phyloP scores from a whole-genome alignment of 1,284 basidiomycete genomes.

The Leccinum griseonigrum region DNA sequence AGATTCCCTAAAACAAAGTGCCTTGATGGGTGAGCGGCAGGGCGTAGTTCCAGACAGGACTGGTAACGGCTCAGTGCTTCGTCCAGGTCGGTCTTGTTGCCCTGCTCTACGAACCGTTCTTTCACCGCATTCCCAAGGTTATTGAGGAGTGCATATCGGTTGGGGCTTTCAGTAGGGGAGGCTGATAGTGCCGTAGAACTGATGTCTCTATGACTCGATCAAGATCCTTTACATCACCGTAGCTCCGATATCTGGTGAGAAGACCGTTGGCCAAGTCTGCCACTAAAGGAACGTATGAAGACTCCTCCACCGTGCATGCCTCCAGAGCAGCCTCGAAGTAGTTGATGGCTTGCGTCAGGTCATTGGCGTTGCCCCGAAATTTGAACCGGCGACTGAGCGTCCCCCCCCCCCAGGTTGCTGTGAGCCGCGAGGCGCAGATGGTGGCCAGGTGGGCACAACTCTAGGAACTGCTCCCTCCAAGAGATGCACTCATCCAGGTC shows the following conservation, averaged over 20 bases:
- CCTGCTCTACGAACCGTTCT: constrained; percentile 16
- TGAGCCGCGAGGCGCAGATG: constrained; percentile 10
- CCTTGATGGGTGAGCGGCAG: constrained; percentile 24
- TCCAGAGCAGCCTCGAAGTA: constrained; percentile 15
- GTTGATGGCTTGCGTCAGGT: constrained; percentile 20
- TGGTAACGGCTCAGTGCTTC: constrained; percentile 16
- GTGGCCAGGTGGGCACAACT: constrained; percentile 8
- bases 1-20: constrained; percentile 18
- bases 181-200: constrained; percentile 12
- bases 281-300: constrained; percentile 16
- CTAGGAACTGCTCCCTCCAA: constrained; percentile 7
- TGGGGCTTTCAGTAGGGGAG: constrained; percentile 4
- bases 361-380: constrained; percentile 9
- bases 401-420: constrained; percentile 7
- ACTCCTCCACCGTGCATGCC: constrained; percentile 11
- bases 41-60: constrained; percentile 22
- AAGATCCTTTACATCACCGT: constrained; percentile 23
- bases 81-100: constrained; percentile 22
- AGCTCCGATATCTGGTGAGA: constrained; percentile 15
- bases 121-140: constrained; percentile 20
- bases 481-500: constrained; percentile 25
- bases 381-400: constrained; percentile 22
- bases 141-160: constrained; percentile 24
- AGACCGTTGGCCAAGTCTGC: constrained; percentile 20
- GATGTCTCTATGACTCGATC: constrained; percentile 16